Base-by-base conservation (phyloP, 768 basidiomycete genomes). In the Rhizopogon sp. region DNA sequence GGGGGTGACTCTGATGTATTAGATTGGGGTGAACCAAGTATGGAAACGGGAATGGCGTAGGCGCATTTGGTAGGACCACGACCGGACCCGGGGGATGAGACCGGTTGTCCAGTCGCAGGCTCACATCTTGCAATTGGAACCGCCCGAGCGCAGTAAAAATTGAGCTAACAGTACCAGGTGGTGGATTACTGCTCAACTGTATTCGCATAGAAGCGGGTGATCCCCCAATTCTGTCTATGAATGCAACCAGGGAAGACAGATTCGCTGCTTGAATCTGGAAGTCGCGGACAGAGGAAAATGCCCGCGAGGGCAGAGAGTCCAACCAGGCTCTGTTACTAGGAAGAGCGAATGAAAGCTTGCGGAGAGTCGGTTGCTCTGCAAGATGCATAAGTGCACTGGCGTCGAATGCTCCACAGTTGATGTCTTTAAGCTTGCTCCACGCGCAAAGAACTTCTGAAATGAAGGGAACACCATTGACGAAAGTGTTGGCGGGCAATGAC, bases 391-490 rank as follows among this genome's bases (percentile, higher is more conserved):
- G 42, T 25, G 55, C 42, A 9, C 10, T 28, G 11, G 25, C 28
- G 33, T 55, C 29, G n/a, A 56, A 35, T n/a, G 5, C 39, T 7
- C 41, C 40, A 31, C 54, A 55, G 13, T n/a, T 42, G 14, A 55
- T 46, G 11, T 20, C 22, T 25, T 5, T 10, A 16, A 55, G 49
- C 9, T 55, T 29, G 11, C 40, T 20, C 54, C 54, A 55, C 5
- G 49, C 37, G 40, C 50, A 55, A 20, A 55, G 54, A 14, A 42
- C 16, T 16, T 55, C 54, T 13, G 54, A 53, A 10, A 55, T 25
- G 16, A 14, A 22, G 14, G 17, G 20, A 13, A 49, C 47, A 50
- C 10, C 13, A 11, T 29, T 14, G 10, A 14, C n/a, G 8, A 25
- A 42, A 16, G 17, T n/a, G 4, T 51, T 20, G 11, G 22, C 29